Evolutionary conservation across 768 basidiomycete species (phyloP), one percentile per base, ranked within the genome.

Genomic region (Lentinula guzmanii): DNA sequence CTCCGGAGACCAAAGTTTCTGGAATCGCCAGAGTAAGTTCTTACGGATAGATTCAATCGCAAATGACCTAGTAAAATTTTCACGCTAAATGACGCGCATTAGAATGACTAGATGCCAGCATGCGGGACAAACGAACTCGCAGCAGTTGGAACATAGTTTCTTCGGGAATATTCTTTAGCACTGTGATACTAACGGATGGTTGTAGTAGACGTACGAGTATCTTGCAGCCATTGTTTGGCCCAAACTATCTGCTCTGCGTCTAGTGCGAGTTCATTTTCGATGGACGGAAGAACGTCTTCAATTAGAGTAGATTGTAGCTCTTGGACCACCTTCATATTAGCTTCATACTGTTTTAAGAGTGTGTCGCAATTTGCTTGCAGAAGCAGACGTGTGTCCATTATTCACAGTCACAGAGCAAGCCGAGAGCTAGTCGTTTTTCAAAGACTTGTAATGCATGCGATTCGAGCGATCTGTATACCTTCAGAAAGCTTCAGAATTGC

Each of bases 1-100:
- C 60, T 65, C 65, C 60, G 67, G 65, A 34, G 76, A 77, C 75
- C 75, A 73, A 62, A 82, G 61, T 76, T 76, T 57, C 71, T 72
- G 62, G 82, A 33, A 67, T 59, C 87, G 83, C 87, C 86, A 88
- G 56, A 81, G 67, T 16, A 87, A 72, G 60, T 74, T 81, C 66
- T 79, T 76, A 58, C 80, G 77, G 41, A 86, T 74, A 37, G 83
- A 79, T 72, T 87, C 83, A 67, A 88, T 69, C 18, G 86, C 78
- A 63, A 87, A 85, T 0, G 86, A 82, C 56, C 76, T 75, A 42
- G 80, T 85, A 65, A 88, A 91, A 62, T 83, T 80, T 69, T 90
- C 84, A 64, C 86, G 82, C 89, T 91, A 70, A 35, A 66, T 52
- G 52, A 53, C 39, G 34, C 57, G 55, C 39, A 37, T 37, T 46